Conservation (phyloP, 192 early-diverging fungal species). For the Pilaira anomala region DNA sequence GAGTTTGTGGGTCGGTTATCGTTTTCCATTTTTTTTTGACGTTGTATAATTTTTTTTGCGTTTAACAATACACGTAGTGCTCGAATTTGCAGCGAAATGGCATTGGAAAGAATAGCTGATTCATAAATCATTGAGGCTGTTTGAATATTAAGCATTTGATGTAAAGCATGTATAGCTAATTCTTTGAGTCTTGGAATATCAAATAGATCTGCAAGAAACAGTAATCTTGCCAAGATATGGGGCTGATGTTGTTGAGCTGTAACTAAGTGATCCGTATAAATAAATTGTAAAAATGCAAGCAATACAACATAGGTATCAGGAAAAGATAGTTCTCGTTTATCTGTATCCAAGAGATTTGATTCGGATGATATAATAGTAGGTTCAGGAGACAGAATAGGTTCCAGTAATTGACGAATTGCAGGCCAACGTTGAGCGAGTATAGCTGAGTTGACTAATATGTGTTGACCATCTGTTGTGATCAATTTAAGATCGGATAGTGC, state of each 20-base stretch:
- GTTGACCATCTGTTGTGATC: constrained; percentile 45
- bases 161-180: constrained; percentile 53
- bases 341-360: constrained; percentile 11
- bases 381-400: not conserved
- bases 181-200: constrained; percentile 54
- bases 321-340: constrained; percentile 18
- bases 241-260: constrained; percentile 63
- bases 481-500: constrained; percentile 55
- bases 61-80: constrained; percentile 52
- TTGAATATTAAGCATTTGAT: constrained; percentile 54
- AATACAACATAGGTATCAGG: constrained; percentile 52
- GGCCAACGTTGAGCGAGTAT: constrained; percentile 53
- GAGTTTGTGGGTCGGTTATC: not conserved
- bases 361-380: constrained; percentile 4
- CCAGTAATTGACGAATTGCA: not conserved
- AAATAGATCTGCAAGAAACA: constrained; percentile 61
- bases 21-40: not conserved
- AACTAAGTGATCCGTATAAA: constrained; percentile 66
- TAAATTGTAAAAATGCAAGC: constrained; percentile 60
- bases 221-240: constrained; percentile 58
- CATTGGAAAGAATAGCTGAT: constrained; percentile 59
- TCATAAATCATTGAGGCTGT: constrained; percentile 68
- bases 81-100: constrained; percentile 59
- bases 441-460: constrained; percentile 49
- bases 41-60: constrained; percentile 49